Conservation (phyloP, 2,329 filamentous ascomycete species). For the Talaromyces sp. region DNA sequence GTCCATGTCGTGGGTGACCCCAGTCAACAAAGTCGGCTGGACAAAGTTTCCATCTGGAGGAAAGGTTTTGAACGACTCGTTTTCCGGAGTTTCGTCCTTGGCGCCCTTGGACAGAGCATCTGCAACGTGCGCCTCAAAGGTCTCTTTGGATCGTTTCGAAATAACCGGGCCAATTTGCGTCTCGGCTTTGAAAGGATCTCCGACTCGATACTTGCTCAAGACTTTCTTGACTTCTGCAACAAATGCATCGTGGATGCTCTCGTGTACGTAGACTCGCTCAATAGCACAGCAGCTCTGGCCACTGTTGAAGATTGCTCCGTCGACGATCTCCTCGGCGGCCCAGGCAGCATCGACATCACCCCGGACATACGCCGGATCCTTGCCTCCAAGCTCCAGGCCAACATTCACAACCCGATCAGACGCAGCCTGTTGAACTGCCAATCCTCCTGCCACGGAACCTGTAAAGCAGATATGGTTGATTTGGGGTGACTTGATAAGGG, state of each 20-base stretch:
- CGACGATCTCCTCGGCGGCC: constrained; percentile 91
- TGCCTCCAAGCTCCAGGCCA: constrained; percentile 87
- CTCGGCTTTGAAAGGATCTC: constrained; percentile 74
- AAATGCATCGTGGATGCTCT: constrained; percentile 77
- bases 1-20: constrained; percentile 75
- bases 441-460: constrained; percentile 80
- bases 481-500: constrained; percentile 70
- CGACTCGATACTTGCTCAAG: constrained; percentile 74
- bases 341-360: constrained; percentile 81
- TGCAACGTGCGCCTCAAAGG: constrained; percentile 72
- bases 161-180: constrained; percentile 88
- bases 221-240: constrained; percentile 75
- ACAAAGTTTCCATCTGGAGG: constrained; percentile 84
- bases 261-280: constrained; percentile 86
- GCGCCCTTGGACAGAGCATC: constrained; percentile 82
- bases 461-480: constrained; percentile 88
- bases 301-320: constrained; percentile 95
- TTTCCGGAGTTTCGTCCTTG: constrained; percentile 76
- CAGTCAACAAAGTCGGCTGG: constrained; percentile 74
- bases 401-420: constrained; percentile 80
- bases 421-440: constrained; percentile 80
- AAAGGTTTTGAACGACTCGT: constrained; percentile 67
- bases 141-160: constrained; percentile 70
- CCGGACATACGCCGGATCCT: constrained; percentile 88
- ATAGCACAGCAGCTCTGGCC: constrained; percentile 96